Evolutionary conservation across 192 early-diverging fungal genomes (phyloP).

Genomic region (Physocladia obscura): DNA sequence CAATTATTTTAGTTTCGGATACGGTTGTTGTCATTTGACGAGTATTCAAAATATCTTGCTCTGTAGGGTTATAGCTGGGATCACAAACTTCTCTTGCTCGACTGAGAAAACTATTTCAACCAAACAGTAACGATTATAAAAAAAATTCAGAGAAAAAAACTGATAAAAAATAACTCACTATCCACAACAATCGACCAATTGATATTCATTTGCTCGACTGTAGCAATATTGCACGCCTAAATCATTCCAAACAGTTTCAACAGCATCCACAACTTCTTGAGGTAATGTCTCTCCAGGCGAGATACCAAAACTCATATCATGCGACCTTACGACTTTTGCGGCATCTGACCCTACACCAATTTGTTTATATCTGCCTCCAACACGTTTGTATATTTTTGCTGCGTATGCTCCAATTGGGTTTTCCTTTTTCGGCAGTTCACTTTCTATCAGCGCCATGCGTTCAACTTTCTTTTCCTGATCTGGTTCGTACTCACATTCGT

Average conservation of each 20-base stretch:
- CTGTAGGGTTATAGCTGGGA: conserved; percentile 59
- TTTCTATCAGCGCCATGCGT: conserved; percentile 72
- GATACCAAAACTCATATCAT: conserved; percentile 17
- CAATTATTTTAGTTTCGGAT: conserved; percentile 66
- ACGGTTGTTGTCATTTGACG: conserved; percentile 70
- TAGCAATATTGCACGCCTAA: conserved; percentile 41
- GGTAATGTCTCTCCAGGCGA: conserved; percentile 40
- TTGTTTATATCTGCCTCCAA: conserved; percentile 65
- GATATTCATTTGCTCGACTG: conserved; percentile 41
- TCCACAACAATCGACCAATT: conserved; percentile 48
- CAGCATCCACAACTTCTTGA: conserved; percentile 8
- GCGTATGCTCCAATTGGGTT: conserved; percentile 67
- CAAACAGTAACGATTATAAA: background rate
- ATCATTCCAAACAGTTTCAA: conserved; percentile 41
- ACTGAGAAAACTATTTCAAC: conserved; percentile 35
- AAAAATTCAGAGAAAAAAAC: background rate
- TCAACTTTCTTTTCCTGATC: conserved; percentile 66
- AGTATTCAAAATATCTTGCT: conserved; percentile 68
- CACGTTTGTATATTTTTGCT: conserved; percentile 73
- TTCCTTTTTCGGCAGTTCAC: conserved; percentile 69
- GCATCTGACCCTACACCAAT: conserved; percentile 52
- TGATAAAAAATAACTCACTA: conserved; percentile 36
- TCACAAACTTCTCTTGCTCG: conserved; percentile 48
- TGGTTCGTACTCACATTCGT: background rate
- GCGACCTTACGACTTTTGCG: conserved; percentile 10